Evolutionary conservation across 164 flowering plant genomes (phyloP), one percentile per base, ranked within the genome.

Genomic region (Stephania japonica): DNA sequence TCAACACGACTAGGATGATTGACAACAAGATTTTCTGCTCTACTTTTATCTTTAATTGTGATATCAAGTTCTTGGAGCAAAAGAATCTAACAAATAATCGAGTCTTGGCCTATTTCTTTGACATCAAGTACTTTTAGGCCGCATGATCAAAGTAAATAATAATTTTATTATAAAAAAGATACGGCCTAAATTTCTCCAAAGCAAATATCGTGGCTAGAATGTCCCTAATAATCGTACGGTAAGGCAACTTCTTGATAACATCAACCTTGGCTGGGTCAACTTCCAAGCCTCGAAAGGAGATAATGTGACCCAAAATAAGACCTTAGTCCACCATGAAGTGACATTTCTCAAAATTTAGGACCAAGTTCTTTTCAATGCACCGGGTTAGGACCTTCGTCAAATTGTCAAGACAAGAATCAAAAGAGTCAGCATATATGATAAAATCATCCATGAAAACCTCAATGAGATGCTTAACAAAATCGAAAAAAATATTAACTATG

Each of bases 11-110:
- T 2, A 7, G 41, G 38, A 14, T 67, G 69, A 32, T 67, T n/a
- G 21, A 47, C 68, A 16, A 67, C 49, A 14, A 10, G 3, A 38
- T 67, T 67, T 27, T 70, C 49, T 0, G 26, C 12, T 13, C 68
- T 56, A 9, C 44, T 68, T 19, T 38, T 72, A 16, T 74, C 65
- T 7, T 21, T n/a, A 12, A 9, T 70, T 43, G 13, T 66, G 41
- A 71, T 6, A 71, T 78, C 75, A 67, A 71, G 71, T 32, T 78
- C 74, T 70, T 74, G 68, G 6, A 41, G 63, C 6, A 71, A 26
- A 2, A 75, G 41, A 3, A 75, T 19, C 78, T 70, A 74, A 7
- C 77, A 14, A 43, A 70, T 12, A 74, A 12, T 23, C 74, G 41
- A 2, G 42, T 41, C 13, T 65, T 65, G 3, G 68, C 68, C 26